Conservation (phyloP, 371 early-diverging fungal genomes). For the Mycotypha africana region DNA sequence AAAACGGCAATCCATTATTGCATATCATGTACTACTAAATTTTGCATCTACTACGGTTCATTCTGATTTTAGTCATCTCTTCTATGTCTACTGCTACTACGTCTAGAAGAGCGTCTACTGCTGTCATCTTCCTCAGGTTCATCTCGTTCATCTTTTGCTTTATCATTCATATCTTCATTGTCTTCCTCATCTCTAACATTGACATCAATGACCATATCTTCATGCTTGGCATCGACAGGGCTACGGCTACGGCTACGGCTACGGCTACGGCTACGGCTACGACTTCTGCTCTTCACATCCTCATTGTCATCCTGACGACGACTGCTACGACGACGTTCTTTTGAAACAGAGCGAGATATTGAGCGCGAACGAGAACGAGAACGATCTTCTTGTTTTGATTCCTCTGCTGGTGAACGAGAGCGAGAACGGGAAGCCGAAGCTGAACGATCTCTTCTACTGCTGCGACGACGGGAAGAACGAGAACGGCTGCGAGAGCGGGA, state of each 20-base stretch:
- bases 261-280: no score
- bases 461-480: constrained; percentile 17
- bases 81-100: no score
- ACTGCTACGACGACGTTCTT: constrained; percentile 14
- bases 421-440: constrained; percentile 21
- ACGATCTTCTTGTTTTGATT: constrained; percentile 14
- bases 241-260: constrained; percentile 14
- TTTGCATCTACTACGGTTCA: no score
- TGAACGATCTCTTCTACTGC: constrained; percentile 5
- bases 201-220: constrained; percentile 9
- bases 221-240: constrained; percentile 7
- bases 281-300: no score
- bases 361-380: constrained; percentile 13
- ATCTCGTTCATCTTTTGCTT: no score
- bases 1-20: no score
- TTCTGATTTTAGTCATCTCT: no score
- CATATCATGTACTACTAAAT: no score
- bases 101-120: no score
- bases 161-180: no score
- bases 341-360: constrained; percentile 12
- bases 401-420: constrained; percentile 19
- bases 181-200: neutral
- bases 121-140: no score
- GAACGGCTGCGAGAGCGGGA: constrained; percentile 11
- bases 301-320: no score